A percentile compares a stretch with the other conserved stretches of the same genome.
phyloP scores from a whole-genome alignment of 1,139 yeast species.

The Pneumocystis sp. region DNA sequence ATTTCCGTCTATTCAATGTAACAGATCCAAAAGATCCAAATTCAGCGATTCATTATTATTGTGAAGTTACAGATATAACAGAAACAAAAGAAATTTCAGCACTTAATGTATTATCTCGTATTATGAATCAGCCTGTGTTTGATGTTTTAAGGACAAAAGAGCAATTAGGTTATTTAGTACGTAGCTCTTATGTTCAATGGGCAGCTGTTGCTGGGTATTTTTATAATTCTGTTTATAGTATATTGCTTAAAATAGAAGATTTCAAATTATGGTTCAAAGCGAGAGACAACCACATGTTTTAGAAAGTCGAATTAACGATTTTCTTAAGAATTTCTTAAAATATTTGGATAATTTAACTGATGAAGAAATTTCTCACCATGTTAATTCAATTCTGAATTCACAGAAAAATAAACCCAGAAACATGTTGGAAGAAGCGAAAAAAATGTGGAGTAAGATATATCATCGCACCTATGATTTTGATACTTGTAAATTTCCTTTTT shows the following conservation, averaged over 20 bases:
- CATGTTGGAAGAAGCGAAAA: background rate
- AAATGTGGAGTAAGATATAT: background rate
- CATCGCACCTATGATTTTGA: background rate
- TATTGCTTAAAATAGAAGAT: background rate
- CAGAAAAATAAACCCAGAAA: too few relatives aligned
- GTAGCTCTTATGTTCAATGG: slow-evolving; percentile 53
- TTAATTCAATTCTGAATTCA: background rate
- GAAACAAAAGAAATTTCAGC: slow-evolving; percentile 30
- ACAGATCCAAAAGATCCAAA: slow-evolving; percentile 49
- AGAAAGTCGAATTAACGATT: slow-evolving; percentile 60
- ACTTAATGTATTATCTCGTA: slow-evolving; percentile 53
- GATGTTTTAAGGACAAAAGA: slow-evolving; percentile 82
- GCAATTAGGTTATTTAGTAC: slow-evolving; percentile 82
- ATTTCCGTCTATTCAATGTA: slow-evolving; percentile 29
- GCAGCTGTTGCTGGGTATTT: slow-evolving; percentile 71
- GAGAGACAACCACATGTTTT: slow-evolving; percentile 67
- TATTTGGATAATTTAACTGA: background rate
- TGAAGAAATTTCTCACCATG: background rate
- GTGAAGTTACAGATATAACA: slow-evolving; percentile 47
- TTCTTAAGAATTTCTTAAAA: slow-evolving; percentile 25
- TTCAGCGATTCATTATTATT: slow-evolving; percentile 66
- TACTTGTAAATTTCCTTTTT: background rate
- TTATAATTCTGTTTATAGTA: background rate
- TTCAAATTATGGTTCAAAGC: slow-evolving; percentile 55
- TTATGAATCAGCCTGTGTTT: slow-evolving; percentile 76